phyloP scores from a whole-genome alignment of 352 stramenopile genomes.

The Phytophthora litchii region DNA sequence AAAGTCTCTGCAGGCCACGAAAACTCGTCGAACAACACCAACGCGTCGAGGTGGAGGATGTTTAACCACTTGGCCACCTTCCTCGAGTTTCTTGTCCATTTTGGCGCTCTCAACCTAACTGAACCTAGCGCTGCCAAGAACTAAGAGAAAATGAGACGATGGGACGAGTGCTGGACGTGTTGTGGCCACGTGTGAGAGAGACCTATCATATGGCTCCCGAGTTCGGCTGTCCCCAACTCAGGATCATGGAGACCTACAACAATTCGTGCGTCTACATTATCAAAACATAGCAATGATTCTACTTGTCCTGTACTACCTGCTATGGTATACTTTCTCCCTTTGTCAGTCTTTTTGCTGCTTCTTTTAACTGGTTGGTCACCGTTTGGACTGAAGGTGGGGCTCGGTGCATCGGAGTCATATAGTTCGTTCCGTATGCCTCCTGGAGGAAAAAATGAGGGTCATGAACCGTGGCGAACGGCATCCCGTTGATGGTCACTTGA shows the following conservation, averaged over 20 bases:
- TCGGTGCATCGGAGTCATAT: slow-evolving; percentile 38
- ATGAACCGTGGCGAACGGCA: slow-evolving; percentile 41
- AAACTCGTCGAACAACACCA: slow-evolving; percentile 1
- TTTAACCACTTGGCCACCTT: slow-evolving; percentile 13
- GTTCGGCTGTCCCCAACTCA: neutral
- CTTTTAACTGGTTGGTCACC: neutral
- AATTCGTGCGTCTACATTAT: neutral
- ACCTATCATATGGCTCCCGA: slow-evolving; percentile 9
- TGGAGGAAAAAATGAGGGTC: slow-evolving; percentile 42
- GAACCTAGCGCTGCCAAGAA: slow-evolving; percentile 1
- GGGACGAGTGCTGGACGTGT: slow-evolving; percentile 10
- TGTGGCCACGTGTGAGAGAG: slow-evolving; percentile 16
- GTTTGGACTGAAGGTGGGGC: neutral
- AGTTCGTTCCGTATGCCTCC: slow-evolving; percentile 40
- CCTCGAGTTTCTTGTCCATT: slow-evolving; percentile 16
- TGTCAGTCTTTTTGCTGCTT: slow-evolving; percentile 29
- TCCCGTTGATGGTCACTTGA: slow-evolving; percentile 38
- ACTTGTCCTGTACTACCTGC: neutral
- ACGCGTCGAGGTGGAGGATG: slow-evolving; percentile 1
- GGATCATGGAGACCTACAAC: neutral
- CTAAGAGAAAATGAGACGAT: slow-evolving; percentile 24
- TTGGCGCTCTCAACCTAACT: neutral
- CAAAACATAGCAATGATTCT: neutral
- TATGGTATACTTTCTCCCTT: slow-evolving; percentile 12
- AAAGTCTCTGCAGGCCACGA: slow-evolving; percentile 4